Evolutionary conservation across 1,284 basidiomycete species (phyloP).

Genomic region (Pterulicium gracile): DNA sequence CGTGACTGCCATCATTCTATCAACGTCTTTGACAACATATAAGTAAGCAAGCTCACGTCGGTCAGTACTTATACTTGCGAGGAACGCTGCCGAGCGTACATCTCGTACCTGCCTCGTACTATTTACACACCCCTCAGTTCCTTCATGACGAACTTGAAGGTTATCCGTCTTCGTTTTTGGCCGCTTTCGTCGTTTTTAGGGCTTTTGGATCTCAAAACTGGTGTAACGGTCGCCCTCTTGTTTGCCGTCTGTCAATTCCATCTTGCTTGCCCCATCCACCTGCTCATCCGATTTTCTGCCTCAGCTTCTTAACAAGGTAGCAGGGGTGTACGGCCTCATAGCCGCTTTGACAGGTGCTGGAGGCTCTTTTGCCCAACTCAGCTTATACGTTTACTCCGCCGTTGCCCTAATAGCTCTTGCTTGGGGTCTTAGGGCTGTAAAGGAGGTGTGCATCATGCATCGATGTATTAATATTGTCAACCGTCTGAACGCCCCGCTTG

Average conservation of each 20-base stretch:
- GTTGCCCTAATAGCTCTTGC: constrained; percentile 71
- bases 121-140: no score
- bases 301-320: constrained; percentile 94
- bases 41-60: no score
- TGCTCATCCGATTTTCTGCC: constrained; percentile 8
- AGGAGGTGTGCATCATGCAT: constrained; percentile 51
- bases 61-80: no score
- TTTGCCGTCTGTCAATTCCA: constrained; percentile 58
- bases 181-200: constrained; percentile 77
- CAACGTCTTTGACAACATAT: no score
- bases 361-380: constrained; percentile 83
- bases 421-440: constrained; percentile 83
- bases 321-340: constrained; percentile 92
- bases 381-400: constrained; percentile 89
- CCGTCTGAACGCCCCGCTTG: constrained; percentile 6
- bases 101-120: no score
- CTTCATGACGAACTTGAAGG: neutral
- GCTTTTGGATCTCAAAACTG: constrained; percentile 82
- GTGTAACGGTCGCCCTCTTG: constrained; percentile 74
- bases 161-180: constrained; percentile 44
- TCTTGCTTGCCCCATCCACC: constrained; percentile 3
- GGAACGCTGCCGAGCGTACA: no score
- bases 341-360: constrained; percentile 80
- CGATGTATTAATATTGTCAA: no score
- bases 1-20: no score